Evolutionary conservation across 2,329 filamentous ascomycete species (phyloP).

Genomic region (Hyphodiscus sp.): DNA sequence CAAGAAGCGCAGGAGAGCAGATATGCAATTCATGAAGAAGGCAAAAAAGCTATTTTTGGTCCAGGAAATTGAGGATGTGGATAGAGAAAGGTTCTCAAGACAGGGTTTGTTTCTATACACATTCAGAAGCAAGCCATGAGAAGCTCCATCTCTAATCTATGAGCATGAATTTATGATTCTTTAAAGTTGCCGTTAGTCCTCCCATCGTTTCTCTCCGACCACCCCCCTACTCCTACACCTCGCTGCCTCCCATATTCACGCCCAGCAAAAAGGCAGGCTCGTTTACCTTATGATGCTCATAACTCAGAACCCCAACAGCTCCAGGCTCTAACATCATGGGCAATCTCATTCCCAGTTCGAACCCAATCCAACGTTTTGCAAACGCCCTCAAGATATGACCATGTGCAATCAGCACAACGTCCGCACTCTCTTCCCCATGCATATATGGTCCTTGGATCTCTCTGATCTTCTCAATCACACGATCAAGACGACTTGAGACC

Average conservation of each 20-base stretch:
- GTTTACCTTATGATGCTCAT: conserved; percentile 32
- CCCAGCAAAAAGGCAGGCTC: conserved; percentile 33
- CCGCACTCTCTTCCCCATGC: conserved; percentile 35
- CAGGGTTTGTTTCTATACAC: conserved; percentile 56
- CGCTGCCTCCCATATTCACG: conserved; percentile 27
- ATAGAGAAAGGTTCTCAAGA: conserved; percentile 49
- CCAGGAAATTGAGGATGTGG: conserved; percentile 55
- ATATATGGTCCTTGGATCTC: conserved; percentile 41
- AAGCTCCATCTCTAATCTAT: conserved; percentile 1
- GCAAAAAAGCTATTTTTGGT: conserved; percentile 61
- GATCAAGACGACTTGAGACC: conserved; percentile 41
- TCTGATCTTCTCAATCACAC: conserved; percentile 42
- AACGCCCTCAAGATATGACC: conserved; percentile 48
- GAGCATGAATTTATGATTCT: background rate
- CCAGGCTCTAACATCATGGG: conserved; percentile 35
- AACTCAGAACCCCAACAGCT: conserved; percentile 33
- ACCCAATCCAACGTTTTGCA: conserved; percentile 47
- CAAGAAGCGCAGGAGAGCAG: conserved; percentile 81
- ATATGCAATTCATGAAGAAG: conserved; percentile 67
- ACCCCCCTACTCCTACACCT: background rate
- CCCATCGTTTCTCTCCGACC: background rate
- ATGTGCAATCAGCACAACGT: conserved; percentile 43
- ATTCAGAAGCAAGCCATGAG: conserved; percentile 38
- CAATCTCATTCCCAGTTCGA: conserved; percentile 30
- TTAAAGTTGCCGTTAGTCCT: background rate